Evolutionary conservation across 2,329 filamentous ascomycete species (phyloP).

Genomic region (Aspergillus amoenus): DNA sequence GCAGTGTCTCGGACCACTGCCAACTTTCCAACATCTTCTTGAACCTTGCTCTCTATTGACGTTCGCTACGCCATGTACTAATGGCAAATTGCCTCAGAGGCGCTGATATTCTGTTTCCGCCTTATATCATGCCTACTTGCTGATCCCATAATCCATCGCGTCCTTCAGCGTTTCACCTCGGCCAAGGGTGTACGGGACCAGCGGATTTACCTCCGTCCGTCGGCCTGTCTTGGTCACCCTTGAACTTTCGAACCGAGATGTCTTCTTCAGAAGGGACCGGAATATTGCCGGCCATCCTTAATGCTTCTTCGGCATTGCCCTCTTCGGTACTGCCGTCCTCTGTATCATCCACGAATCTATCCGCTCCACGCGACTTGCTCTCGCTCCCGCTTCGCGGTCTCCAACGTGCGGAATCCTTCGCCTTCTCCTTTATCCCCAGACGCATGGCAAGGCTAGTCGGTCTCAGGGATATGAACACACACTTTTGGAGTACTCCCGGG

Average conservation of each 20-base stretch:
- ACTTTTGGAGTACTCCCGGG: conserved; percentile 23
- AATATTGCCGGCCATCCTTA: conserved; percentile 21
- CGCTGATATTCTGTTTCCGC: background rate
- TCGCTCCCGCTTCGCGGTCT: conserved; percentile 38
- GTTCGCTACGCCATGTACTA: conserved; percentile 3
- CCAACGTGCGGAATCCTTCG: conserved; percentile 36
- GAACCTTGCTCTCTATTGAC: background rate
- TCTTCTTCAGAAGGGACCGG: conserved; percentile 21
- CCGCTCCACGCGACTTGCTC: conserved; percentile 33
- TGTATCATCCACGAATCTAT: conserved; percentile 23
- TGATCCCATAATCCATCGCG: conserved; percentile 3
- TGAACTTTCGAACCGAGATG: conserved; percentile 18
- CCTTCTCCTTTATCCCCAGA: conserved; percentile 35
- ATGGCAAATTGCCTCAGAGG: background rate
- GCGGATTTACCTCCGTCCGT: background rate
- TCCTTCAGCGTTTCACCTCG: background rate
- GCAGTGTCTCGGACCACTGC: background rate
- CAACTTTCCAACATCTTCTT: background rate
- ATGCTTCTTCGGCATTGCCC: conserved; percentile 4
- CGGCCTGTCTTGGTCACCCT: background rate
- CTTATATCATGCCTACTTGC: conserved; percentile 3
- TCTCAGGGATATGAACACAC: conserved; percentile 26
- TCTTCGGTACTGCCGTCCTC: conserved; percentile 13
- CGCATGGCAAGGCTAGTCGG: conserved; percentile 31
- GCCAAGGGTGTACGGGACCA: background rate